Evolutionary conservation across 2,329 filamentous ascomycete genomes (phyloP).

Genomic region (Thermoascus crustaceus): DNA sequence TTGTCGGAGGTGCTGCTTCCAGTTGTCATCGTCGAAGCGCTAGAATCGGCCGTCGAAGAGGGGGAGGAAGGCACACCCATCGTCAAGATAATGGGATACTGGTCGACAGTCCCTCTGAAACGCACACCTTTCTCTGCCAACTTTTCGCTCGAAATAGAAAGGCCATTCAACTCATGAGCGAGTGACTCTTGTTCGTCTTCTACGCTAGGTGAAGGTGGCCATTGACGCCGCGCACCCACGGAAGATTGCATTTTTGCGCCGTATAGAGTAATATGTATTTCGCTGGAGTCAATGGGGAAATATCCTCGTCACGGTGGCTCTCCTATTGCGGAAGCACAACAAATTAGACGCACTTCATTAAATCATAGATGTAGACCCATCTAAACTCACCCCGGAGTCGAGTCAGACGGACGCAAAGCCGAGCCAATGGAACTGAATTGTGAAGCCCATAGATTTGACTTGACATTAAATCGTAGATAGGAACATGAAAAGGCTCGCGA

Average conservation of each 20-base stretch:
- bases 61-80: conserved; percentile 15
- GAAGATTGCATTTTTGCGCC: conserved; percentile 15
- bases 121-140: conserved; percentile 24
- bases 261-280: neutral
- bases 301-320: neutral
- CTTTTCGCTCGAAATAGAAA: too few species aligned
- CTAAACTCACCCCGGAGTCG: neutral
- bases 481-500: neutral
- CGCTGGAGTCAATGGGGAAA: neutral
- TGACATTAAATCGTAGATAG: conserved; percentile 1
- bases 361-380: neutral
- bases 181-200: conserved; percentile 39
- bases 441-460: neutral
- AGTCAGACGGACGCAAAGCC: neutral
- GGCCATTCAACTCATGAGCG: conserved; percentile 31
- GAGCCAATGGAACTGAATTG: neutral
- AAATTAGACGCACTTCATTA: neutral
- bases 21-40: conserved; percentile 11
- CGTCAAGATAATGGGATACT: conserved; percentile 36
- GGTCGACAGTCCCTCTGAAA: conserved; percentile 35
- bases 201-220: conserved; percentile 37
- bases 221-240: conserved; percentile 21
- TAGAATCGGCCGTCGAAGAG: conserved; percentile 10
- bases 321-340: neutral
- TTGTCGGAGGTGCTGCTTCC: conserved; percentile 21